These are phyloP conservation scores for Taphrina pruni DNA, from an alignment of 1,139 yeast genomes.

Conservation along the genomic window DNA sequence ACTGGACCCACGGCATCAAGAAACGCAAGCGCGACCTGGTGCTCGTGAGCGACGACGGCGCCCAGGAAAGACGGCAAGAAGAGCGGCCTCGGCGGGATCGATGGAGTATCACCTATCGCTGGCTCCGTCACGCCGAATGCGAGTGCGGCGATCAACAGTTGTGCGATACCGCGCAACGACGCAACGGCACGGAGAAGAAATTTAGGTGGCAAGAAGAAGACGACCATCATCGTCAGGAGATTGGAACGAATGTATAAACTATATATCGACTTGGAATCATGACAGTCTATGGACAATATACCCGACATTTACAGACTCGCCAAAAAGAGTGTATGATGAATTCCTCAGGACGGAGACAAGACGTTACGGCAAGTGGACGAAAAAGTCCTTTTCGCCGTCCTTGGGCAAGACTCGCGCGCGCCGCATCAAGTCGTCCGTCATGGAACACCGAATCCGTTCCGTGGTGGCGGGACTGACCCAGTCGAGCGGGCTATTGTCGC, in stretches of 20 bases:
- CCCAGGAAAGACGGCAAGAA: not conserved
- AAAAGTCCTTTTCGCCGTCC: constrained; percentile 52
- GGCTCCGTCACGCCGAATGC: constrained; percentile 26
- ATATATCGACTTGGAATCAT: not conserved
- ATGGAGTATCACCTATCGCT: constrained; percentile 38
- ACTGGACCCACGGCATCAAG: constrained; percentile 38
- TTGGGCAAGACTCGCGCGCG: constrained; percentile 52
- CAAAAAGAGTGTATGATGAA: not conserved
- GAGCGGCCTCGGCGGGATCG: constrained; percentile 28
- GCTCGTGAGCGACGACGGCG: not conserved
- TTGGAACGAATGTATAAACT: not conserved
- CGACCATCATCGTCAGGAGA: not conserved
- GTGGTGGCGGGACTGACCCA: constrained; percentile 55
- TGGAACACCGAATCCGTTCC: constrained; percentile 54
- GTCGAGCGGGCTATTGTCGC: constrained; percentile 47
- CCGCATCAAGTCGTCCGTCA: constrained; percentile 53
- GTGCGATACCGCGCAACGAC: constrained; percentile 34
- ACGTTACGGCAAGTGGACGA: constrained; percentile 47
- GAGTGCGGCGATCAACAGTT: constrained; percentile 29
- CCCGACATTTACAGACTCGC: not conserved
- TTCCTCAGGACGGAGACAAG: no score
- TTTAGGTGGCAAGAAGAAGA: constrained; percentile 27
- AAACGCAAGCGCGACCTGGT: constrained; percentile 28
- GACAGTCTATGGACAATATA: not conserved
- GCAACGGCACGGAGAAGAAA: constrained; percentile 35